phyloP scores from a whole-genome alignment of 352 stramenopile species.

The Globisporangium carolinianum region DNA sequence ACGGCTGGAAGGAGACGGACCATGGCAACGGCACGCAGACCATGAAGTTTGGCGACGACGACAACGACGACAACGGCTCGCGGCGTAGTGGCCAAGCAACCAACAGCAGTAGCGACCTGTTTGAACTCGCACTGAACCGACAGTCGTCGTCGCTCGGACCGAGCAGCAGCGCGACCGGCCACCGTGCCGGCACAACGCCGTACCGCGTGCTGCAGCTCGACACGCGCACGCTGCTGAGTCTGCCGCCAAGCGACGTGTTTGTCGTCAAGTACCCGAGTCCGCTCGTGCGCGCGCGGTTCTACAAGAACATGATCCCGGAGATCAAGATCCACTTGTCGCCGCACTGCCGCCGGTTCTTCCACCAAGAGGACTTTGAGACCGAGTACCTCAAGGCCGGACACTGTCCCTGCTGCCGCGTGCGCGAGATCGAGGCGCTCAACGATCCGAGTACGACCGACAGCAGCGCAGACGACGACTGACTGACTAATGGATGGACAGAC shows the following conservation, averaged over 20 bases:
- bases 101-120: conserved; percentile 32
- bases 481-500: conserved; percentile 2
- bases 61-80: conserved; percentile 21
- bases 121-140: conserved; percentile 84
- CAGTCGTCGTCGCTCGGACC: conserved; percentile 51
- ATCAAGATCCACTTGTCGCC: conserved; percentile 89
- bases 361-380: conserved; percentile 95
- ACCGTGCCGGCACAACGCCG: conserved; percentile 36
- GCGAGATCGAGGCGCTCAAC: conserved; percentile 31
- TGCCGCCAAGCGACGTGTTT: conserved; percentile 83
- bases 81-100: too few species aligned
- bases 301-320: conserved; percentile 92
- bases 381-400: conserved; percentile 82
- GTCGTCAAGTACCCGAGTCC: conserved; percentile 70
- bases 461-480: conserved; percentile 1
- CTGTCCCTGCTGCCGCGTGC: conserved; percentile 86
- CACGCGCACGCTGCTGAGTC: conserved; percentile 50
- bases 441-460: not conserved
- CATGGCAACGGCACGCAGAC: conserved; percentile 60
- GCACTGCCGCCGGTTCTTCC: conserved; percentile 90
- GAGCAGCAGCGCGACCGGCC: conserved; percentile 19
- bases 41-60: conserved; percentile 71
- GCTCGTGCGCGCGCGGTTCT: conserved; percentile 62
- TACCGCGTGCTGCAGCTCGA: conserved; percentile 82
- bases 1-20: conserved; percentile 57